Percentiles rank a stretch among this genome's conserved stretches.
phyloP scores from a whole-genome alignment of 2,329 filamentous ascomycete genomes.

The Lasiodiplodia sp. region DNA sequence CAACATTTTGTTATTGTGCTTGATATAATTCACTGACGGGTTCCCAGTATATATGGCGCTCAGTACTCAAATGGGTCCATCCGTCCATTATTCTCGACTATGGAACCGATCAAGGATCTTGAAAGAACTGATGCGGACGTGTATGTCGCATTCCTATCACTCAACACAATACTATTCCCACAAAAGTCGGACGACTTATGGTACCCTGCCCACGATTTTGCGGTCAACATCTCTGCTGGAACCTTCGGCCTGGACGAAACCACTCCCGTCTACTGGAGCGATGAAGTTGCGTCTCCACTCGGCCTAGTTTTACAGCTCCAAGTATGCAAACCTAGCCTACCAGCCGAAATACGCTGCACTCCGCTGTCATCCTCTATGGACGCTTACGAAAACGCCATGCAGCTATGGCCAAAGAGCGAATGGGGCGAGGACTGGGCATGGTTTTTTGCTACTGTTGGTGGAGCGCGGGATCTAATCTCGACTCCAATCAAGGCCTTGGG shows the following conservation, averaged over 20 bases:
- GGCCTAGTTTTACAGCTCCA: slow-evolving; percentile 23
- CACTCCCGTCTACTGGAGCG: not conserved
- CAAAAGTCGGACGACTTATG: slow-evolving; percentile 41
- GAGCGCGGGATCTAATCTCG: not conserved
- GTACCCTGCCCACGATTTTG: slow-evolving; percentile 38
- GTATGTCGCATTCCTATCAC: slow-evolving; percentile 41
- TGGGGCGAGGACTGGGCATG: too few relatives aligned
- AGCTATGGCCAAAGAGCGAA: not conserved
- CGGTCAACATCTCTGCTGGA: too few relatives aligned
- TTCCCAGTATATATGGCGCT: too few relatives aligned
- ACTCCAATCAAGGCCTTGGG: not conserved
- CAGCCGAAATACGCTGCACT: slow-evolving; percentile 5
- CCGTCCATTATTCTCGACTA: not conserved
- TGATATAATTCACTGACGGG: too few relatives aligned
- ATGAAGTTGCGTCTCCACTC: slow-evolving; percentile 26
- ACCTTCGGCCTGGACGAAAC: not conserved
- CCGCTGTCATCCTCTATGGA: not conserved
- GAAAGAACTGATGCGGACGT: slow-evolving; percentile 41
- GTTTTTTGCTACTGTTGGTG: not conserved
- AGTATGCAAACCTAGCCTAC: slow-evolving; percentile 31
- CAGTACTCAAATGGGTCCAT: too few relatives aligned
- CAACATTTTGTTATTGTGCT: too few relatives aligned
- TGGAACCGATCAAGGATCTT: slow-evolving; percentile 41
- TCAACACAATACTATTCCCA: slow-evolving; percentile 39
- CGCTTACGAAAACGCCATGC: not conserved